Conservation (phyloP, 2,329 filamentous ascomycete genomes). For the Incumbomyces delicatus region DNA sequence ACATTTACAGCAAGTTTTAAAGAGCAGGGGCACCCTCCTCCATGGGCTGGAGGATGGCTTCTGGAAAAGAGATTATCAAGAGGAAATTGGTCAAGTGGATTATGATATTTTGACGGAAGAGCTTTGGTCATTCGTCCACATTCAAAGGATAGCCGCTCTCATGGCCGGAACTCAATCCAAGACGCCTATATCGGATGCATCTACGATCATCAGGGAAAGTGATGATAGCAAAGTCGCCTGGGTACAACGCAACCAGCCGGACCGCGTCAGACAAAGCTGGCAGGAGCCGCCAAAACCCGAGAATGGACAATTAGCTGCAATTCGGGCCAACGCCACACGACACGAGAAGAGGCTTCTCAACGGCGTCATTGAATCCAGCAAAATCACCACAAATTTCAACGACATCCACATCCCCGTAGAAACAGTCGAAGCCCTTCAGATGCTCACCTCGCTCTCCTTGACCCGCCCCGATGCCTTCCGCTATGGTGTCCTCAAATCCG, state of each 20-base stretch:
- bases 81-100: constrained; percentile 21
- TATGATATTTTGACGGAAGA: constrained; percentile 27
- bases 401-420: constrained; percentile 76
- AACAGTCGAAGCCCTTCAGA: constrained; percentile 78
- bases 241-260: constrained; percentile 26
- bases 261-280: constrained; percentile 25
- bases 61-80: constrained; percentile 22
- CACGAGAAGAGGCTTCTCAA: constrained; percentile 75
- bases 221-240: constrained; percentile 39
- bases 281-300: constrained; percentile 29
- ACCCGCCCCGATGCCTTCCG: constrained; percentile 87
- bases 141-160: constrained; percentile 50
- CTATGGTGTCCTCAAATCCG: constrained; percentile 83
- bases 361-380: constrained; percentile 70
- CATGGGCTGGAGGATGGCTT: constrained; percentile 16
- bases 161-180: constrained; percentile 29
- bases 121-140: constrained; percentile 50
- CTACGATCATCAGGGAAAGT: constrained; percentile 29
- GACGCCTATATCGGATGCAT: constrained; percentile 26
- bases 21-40: constrained; percentile 22
- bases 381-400: constrained; percentile 76
- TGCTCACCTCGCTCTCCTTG: constrained; percentile 77
- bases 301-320: constrained; percentile 30
- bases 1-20: constrained; percentile 55
- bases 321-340: constrained; percentile 53